Evolutionary conservation across 495 filamentous ascomycete genomes (phyloP).

Genomic region (Tetracladium setigerum): DNA sequence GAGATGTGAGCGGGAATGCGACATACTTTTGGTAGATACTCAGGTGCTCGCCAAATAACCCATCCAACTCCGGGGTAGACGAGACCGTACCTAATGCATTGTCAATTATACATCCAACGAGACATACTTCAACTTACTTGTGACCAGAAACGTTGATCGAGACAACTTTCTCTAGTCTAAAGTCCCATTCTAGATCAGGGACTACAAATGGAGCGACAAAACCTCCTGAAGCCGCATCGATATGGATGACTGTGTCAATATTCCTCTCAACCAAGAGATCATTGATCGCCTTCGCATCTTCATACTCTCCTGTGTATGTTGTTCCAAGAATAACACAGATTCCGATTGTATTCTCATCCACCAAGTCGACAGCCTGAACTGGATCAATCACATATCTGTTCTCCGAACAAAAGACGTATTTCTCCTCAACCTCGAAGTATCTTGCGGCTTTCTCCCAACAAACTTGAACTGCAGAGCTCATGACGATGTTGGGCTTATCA

Average conservation of each 20-base stretch:
- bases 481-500: slow-evolving; percentile 78
- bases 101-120: slow-evolving; percentile 23
- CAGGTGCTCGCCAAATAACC: slow-evolving; percentile 79
- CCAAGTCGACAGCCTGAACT: slow-evolving; percentile 66
- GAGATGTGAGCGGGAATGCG: no score
- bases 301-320: slow-evolving; percentile 94
- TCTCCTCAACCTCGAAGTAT: slow-evolving; percentile 91
- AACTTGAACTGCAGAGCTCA: slow-evolving; percentile 88
- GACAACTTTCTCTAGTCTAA: slow-evolving; percentile 75
- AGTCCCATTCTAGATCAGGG: slow-evolving; percentile 82
- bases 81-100: slow-evolving; percentile 29
- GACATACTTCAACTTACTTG: slow-evolving; percentile 50
- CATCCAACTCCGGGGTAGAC: slow-evolving; percentile 91
- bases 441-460: slow-evolving; percentile 96
- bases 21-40: slow-evolving; percentile 60
- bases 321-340: slow-evolving; percentile 86
- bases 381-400: slow-evolving; percentile 85
- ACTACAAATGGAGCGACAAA: slow-evolving; percentile 85
- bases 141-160: slow-evolving; percentile 91
- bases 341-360: slow-evolving; percentile 93
- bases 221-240: slow-evolving; percentile 84
- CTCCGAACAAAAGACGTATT: slow-evolving; percentile 75
- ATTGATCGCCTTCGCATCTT: slow-evolving; percentile 85
- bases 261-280: slow-evolving; percentile 64
- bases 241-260: slow-evolving; percentile 78